Evolutionary conservation across 192 early-diverging fungal species (phyloP).

Genomic region (Glomus cerebriforme): DNA sequence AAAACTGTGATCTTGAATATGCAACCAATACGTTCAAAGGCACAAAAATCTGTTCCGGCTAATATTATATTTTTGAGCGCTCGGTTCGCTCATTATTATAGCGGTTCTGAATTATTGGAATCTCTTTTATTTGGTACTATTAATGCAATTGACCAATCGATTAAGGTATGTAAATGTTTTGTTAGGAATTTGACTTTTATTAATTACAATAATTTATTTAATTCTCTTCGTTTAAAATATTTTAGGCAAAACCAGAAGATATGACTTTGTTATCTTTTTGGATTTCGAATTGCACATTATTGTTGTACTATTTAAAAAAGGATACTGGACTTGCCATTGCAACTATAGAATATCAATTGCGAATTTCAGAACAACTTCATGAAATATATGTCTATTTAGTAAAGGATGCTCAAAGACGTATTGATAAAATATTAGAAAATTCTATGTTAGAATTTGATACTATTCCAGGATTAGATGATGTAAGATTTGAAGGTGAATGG

Average conservation of each 20-base stretch:
- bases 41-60: slow-evolving; percentile 73
- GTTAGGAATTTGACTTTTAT: neutral
- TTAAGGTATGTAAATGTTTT: slow-evolving; percentile 44
- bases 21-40: slow-evolving; percentile 59
- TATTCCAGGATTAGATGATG: slow-evolving; percentile 64
- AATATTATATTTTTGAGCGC: slow-evolving; percentile 88
- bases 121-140: slow-evolving; percentile 64
- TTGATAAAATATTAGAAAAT: slow-evolving; percentile 67
- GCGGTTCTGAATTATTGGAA: slow-evolving; percentile 71
- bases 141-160: slow-evolving; percentile 55
- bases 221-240: neutral
- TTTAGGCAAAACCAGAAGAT: slow-evolving; percentile 44
- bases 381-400: slow-evolving; percentile 70
- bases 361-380: slow-evolving; percentile 79
- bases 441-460: slow-evolving; percentile 72
- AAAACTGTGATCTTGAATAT: slow-evolving; percentile 69
- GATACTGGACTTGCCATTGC: slow-evolving; percentile 73
- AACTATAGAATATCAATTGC: slow-evolving; percentile 72
- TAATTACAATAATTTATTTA: neutral
- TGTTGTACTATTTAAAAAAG: slow-evolving; percentile 86
- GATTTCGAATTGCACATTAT: slow-evolving; percentile 81
- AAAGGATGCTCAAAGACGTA: slow-evolving; percentile 60
- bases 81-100: slow-evolving; percentile 84
- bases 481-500: slow-evolving; percentile 63
- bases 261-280: slow-evolving; percentile 73